Evolutionary conservation across 768 basidiomycete genomes (phyloP).

Genomic region (Macrolepiota dolichaula): DNA sequence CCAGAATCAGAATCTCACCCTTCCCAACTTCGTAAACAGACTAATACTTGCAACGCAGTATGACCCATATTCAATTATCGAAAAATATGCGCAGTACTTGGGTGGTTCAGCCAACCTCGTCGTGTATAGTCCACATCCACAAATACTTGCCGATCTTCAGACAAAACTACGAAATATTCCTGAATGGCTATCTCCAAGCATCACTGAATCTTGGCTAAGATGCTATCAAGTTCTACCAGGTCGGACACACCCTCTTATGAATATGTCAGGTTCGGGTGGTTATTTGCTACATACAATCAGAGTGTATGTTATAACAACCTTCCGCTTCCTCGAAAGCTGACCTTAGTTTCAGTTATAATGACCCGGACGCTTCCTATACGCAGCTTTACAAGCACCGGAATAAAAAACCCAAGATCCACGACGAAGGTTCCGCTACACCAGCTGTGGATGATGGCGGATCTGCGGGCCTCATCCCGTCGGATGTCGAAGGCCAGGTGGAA

Average conservation of each 20-base stretch:
- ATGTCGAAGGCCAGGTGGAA: background rate
- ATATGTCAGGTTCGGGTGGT: constrained; percentile 83
- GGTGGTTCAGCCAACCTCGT: constrained; percentile 85
- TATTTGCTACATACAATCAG: constrained; percentile 84
- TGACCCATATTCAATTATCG: constrained; percentile 78
- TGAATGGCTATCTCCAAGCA: constrained; percentile 68
- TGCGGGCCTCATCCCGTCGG: background rate
- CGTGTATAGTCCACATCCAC: constrained; percentile 66
- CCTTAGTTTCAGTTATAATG: constrained; percentile 50
- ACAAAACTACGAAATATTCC: constrained; percentile 62
- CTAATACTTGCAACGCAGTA: constrained; percentile 82
- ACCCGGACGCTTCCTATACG: constrained; percentile 56
- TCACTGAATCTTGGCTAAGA: constrained; percentile 86
- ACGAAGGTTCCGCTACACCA: constrained; percentile 10
- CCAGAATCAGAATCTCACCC: background rate
- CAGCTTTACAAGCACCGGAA: constrained; percentile 44
- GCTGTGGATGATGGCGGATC: background rate
- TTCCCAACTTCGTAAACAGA: constrained; percentile 31
- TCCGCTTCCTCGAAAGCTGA: background rate
- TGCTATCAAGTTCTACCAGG: constrained; percentile 95
- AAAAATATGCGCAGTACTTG: constrained; percentile 71
- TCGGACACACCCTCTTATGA: constrained; percentile 94
- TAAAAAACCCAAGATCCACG: constrained; percentile 27
- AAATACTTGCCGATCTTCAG: constrained; percentile 81
- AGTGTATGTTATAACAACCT: constrained; percentile 50